A percentile compares a stretch with the other conserved stretches of the same genome.
These are phyloP conservation scores for Nannizziopsis barbatae DNA, from an alignment of 2,329 filamentous ascomycete species.

Conservation along the genomic window DNA sequence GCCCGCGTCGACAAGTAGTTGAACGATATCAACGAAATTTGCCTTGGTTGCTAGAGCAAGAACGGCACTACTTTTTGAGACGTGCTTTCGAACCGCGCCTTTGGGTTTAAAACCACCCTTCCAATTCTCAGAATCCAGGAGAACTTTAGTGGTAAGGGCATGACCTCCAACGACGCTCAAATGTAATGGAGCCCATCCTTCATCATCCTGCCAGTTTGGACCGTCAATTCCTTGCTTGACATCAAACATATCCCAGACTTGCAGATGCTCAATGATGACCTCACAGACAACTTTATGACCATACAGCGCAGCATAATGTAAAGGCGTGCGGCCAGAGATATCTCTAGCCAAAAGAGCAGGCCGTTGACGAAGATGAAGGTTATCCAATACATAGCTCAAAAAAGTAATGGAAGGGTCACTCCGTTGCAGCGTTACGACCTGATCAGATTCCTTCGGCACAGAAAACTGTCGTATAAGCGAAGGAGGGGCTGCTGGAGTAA, in stretches of 20 bases:
- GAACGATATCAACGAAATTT: slow-evolving; percentile 74
- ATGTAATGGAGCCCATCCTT: slow-evolving; percentile 84
- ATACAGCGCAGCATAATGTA: slow-evolving; percentile 59
- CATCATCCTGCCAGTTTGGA: slow-evolving; percentile 77
- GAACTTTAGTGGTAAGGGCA: slow-evolving; percentile 66
- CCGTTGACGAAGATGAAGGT: slow-evolving; percentile 57
- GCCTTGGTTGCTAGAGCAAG: slow-evolving; percentile 78
- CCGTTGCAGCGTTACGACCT: slow-evolving; percentile 48
- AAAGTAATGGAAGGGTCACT: slow-evolving; percentile 68
- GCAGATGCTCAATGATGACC: slow-evolving; percentile 76
- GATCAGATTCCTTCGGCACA: slow-evolving; percentile 55
- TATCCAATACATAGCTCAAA: slow-evolving; percentile 52
- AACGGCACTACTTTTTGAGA: slow-evolving; percentile 76
- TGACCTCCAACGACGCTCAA: slow-evolving; percentile 87
- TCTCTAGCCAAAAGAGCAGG: slow-evolving; percentile 43
- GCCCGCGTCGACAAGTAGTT: slow-evolving; percentile 75
- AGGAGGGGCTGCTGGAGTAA: slow-evolving; percentile 66
- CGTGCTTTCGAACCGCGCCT: slow-evolving; percentile 53
- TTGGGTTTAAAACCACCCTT: slow-evolving; percentile 53
- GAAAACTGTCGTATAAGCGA: slow-evolving; percentile 50
- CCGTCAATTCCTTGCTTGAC: slow-evolving; percentile 78
- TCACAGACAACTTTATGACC: slow-evolving; percentile 87
- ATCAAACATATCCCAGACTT: slow-evolving; percentile 78
- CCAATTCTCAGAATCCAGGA: slow-evolving; percentile 73
- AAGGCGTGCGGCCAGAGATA: slow-evolving; percentile 16